phyloP scores from a whole-genome alignment of 768 basidiomycete genomes.

The Panellus pusillus region DNA sequence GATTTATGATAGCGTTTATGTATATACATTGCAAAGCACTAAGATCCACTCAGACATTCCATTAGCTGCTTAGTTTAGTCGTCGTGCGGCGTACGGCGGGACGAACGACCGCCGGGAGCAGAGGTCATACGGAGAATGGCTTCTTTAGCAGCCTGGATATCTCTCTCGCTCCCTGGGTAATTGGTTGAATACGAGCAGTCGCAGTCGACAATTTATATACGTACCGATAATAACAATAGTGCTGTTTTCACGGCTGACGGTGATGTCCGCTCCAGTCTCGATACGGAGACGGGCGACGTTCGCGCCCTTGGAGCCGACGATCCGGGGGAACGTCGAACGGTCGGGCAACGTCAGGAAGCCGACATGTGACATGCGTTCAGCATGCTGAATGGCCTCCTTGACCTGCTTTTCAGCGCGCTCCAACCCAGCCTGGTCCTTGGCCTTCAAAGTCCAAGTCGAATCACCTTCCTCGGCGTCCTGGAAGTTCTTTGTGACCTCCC shows the following conservation, averaged over 20 bases:
- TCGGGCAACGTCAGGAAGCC: slow-evolving; percentile 85
- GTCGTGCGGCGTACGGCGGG: slow-evolving; percentile 40
- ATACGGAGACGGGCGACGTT: slow-evolving; percentile 85
- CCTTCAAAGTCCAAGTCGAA: slow-evolving; percentile 82
- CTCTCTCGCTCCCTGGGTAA: slow-evolving; percentile 61
- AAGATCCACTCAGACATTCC: slow-evolving; percentile 9
- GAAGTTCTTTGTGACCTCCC: slow-evolving; percentile 81
- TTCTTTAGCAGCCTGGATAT: slow-evolving; percentile 72
- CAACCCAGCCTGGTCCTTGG: slow-evolving; percentile 72
- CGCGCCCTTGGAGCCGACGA: slow-evolving; percentile 89
- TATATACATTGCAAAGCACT: slow-evolving; percentile 12
- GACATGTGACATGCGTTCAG: slow-evolving; percentile 71
- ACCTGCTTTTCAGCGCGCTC: slow-evolving; percentile 73
- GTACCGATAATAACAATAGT: slow-evolving; percentile 85
- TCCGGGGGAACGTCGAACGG: slow-evolving; percentile 85
- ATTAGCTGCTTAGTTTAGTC: slow-evolving; percentile 13
- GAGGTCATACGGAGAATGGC: slow-evolving; percentile 66
- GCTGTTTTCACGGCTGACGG: slow-evolving; percentile 84
- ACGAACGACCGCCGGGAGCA: slow-evolving; percentile 34
- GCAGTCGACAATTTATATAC: slow-evolving; percentile 26
- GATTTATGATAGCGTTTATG: slow-evolving; percentile 15
- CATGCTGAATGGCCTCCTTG: slow-evolving; percentile 68
- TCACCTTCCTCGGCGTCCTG: slow-evolving; percentile 80
- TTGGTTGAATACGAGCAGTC: slow-evolving; percentile 2
- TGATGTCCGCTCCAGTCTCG: slow-evolving; percentile 91